A percentile compares a stretch with the other conserved stretches of the same genome.
phyloP scores from a whole-genome alignment of 148 eudicot genomes.

The Arctostaphylos glauca region DNA sequence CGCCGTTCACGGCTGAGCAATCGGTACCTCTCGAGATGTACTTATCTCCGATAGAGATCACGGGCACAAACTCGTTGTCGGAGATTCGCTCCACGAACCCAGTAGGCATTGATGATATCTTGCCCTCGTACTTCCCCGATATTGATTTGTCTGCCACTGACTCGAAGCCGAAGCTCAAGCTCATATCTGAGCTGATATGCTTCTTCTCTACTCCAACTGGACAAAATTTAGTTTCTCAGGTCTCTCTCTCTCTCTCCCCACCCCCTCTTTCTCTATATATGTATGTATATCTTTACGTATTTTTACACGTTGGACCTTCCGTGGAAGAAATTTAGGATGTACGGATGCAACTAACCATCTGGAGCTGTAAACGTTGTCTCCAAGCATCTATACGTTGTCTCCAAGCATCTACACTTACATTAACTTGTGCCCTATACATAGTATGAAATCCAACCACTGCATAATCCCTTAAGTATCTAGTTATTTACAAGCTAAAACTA shows the following conservation, averaged over 20 bases:
- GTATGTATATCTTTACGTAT: background rate
- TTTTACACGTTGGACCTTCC: background rate
- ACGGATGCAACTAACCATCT: background rate
- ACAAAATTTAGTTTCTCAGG: constrained; percentile 56
- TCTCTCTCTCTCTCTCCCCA: constrained; percentile 18
- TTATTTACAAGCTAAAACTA: background rate
- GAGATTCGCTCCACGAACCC: constrained; percentile 17
- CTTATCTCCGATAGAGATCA: constrained; percentile 26
- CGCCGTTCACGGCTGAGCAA: background rate
- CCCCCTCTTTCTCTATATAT: background rate
- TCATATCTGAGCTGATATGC: constrained; percentile 50
- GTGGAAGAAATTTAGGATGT: background rate
- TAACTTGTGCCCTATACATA: background rate
- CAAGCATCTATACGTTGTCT: background rate
- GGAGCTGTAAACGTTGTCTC: background rate
- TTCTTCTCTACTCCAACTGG: constrained; percentile 70
- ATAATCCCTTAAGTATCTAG: background rate
- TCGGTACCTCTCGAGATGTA: constrained; percentile 6
- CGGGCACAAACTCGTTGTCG: constrained; percentile 17
- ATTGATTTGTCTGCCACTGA: constrained; percentile 42
- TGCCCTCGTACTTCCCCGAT: constrained; percentile 63
- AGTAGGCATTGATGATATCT: constrained; percentile 35
- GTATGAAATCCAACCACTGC: background rate
- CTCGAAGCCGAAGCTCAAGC: constrained; percentile 36
- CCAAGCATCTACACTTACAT: background rate